A percentile compares a stretch with the other conserved stretches of the same genome.
phyloP scores from a whole-genome alignment of 176 grass and related monocot species.

The Avena sativa region DNA sequence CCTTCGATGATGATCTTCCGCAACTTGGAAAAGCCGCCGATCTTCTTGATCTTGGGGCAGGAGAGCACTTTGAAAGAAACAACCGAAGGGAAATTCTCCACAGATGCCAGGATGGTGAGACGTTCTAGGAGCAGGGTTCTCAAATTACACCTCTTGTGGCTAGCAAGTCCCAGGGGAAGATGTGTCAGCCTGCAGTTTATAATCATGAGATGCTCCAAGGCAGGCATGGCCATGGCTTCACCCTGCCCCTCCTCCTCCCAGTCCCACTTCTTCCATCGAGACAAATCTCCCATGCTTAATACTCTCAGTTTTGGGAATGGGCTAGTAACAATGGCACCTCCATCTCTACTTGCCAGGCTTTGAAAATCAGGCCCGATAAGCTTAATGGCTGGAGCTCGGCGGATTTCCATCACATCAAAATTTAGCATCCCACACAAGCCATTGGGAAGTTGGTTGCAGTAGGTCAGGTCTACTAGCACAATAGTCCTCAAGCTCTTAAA shows the following conservation, averaged over 20 bases:
- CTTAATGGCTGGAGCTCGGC: neutral
- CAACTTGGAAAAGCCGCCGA: neutral
- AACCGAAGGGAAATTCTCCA: neutral
- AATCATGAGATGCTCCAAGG: fast-evolving
- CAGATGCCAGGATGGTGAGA: neutral
- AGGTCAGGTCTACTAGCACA: neutral
- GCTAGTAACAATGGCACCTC: neutral
- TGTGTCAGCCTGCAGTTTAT: neutral
- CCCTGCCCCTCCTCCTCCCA: neutral
- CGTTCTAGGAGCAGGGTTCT: fast-evolving
- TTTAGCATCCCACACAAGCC: neutral
- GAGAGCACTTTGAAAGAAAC: neutral
- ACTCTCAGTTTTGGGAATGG: neutral
- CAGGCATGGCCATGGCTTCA: constrained; percentile 6
- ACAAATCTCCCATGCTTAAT: fast-evolving
- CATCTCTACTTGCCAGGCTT: neutral
- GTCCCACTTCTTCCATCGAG: constrained; percentile 34
- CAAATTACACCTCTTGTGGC: neutral
- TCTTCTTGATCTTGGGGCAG: neutral
- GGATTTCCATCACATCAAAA: neutral
- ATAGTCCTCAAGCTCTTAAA: neutral
- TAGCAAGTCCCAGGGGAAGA: neutral
- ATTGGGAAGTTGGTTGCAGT: neutral
- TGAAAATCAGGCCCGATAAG: neutral
- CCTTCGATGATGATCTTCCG: neutral